A percentile compares a stretch with the other conserved stretches of the same genome.
Conservation (phyloP, 169 alveolate species). For the Pseudocohnilembus persalinus region DNA sequence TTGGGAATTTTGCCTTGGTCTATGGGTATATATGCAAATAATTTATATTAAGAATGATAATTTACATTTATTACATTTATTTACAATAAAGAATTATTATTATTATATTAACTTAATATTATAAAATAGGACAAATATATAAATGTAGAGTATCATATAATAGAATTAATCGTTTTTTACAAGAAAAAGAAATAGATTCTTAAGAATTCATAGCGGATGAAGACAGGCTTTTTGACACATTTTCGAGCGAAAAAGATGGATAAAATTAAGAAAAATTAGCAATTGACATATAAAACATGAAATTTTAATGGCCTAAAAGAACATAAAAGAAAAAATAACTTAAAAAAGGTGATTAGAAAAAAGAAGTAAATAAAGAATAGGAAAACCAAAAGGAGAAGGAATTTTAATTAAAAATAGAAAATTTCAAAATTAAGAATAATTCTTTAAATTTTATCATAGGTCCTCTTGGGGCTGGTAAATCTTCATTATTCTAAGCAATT, state of each 20-base stretch:
- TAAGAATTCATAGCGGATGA: constrained; percentile 14
- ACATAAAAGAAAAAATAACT: not conserved
- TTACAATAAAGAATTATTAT: no score
- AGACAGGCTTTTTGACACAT: not conserved
- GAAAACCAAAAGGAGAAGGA: not conserved
- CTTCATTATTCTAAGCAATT: constrained; percentile 64
- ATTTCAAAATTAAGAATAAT: constrained; percentile 43
- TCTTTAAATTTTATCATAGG: constrained; percentile 61
- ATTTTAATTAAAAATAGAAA: not conserved
- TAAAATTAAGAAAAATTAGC: not conserved
- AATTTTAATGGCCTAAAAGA: constrained; percentile 33
- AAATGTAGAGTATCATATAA: constrained; percentile 36
- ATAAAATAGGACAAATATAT: constrained; percentile 4
- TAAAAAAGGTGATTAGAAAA: not conserved
- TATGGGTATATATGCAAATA: no score
- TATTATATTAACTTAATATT: no score
- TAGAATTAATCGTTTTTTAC: constrained; percentile 26
- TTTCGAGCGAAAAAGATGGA: not conserved
- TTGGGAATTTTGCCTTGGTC: constrained; percentile 40
- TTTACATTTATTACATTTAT: no score
- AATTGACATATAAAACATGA: constrained; percentile 16
- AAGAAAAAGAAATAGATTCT: constrained; percentile 31
- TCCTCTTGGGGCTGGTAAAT: constrained; percentile 71
- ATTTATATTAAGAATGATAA: no score
- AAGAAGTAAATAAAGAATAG: not conserved